Evolutionary conservation across 176 grass and related monocot genomes (phyloP), one percentile per base, ranked within the genome.

Genomic region (Areca catechu): DNA sequence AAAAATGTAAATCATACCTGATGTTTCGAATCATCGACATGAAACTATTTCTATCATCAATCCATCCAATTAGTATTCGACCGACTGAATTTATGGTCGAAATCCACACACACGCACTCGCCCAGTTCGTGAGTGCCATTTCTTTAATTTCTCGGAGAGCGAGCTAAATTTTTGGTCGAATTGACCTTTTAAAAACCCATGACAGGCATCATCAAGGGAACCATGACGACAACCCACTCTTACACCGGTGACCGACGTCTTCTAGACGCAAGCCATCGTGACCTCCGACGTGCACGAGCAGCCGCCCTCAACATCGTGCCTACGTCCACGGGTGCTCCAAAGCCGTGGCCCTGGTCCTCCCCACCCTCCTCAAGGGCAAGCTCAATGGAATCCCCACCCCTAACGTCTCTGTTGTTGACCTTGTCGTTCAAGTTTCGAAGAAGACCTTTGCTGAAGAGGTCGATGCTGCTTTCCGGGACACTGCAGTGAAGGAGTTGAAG

Each of bases 301-400:
- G 88, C 88, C 4, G 88, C 88, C 53, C 88, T 92, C 65, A 92
- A 92, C 83, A 86, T 92, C 65, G 88, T 92, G 43, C 88, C 88
- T 0, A 92, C 88, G 2, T 92, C 88, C 65, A 92, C 88, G 17
- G 88, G 88, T 4, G 88, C 88, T 5, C 88, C 30, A 92, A 92
- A 76, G 88, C 88, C 29, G 83, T 92, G 20, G 83, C 83, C 43
- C 79, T 92, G 25, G 88, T 92, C 60, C 83, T 92, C 5, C 88
- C 88, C 3, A 80, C 77, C 57, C 88, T 92, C 57, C 88, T 92
- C 49, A 92, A 92, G 83, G 88, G 88, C 3, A 92, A 92, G 79
- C 88, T 92, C 72, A 86, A 92, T 63, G 88, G 83, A 7, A 86
- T 86, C 79, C 88, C 88, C 5, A 86, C 83, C 3, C 88, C 88